Conservation (phyloP, 106 monocot species). For the Ottelia alismoides region DNA sequence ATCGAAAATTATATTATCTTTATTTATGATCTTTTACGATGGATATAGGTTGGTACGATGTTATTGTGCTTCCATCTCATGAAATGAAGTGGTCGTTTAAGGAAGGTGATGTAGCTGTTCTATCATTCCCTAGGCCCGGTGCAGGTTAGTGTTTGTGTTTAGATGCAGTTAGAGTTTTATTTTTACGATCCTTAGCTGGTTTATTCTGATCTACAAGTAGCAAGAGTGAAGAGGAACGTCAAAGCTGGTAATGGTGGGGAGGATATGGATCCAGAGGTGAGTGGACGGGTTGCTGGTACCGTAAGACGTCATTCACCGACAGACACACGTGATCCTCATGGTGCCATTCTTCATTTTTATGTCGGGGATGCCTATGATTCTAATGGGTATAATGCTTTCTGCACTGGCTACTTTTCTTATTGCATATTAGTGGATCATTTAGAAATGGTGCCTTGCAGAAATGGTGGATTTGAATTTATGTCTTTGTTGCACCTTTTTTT, state of each 20-base stretch:
- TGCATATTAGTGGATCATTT: too few relatives aligned
- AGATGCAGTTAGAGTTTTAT: too few relatives aligned
- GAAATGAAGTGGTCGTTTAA: slow-evolving; percentile 90
- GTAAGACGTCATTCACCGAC: slow-evolving; percentile 66
- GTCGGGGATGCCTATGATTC: slow-evolving; percentile 68
- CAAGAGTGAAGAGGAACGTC: slow-evolving; percentile 37
- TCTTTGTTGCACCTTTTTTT: too few relatives aligned
- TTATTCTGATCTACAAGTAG: too few relatives aligned
- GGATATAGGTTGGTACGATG: slow-evolving; percentile 88
- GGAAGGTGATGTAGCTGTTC: slow-evolving; percentile 83
- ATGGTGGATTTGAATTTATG: too few relatives aligned
- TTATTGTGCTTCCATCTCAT: slow-evolving; percentile 46
- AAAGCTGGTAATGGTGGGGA: slow-evolving; percentile 26
- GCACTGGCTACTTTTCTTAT: too few relatives aligned
- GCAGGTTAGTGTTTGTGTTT: too few relatives aligned
- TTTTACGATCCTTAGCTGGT: too few relatives aligned
- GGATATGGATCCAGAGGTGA: slow-evolving; percentile 35
- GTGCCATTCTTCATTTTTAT: slow-evolving; percentile 88
- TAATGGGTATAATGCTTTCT: too few relatives aligned
- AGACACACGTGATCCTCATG: slow-evolving; percentile 75
- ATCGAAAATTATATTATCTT: too few relatives aligned
- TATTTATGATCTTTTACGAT: neutral
- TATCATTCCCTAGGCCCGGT: slow-evolving; percentile 55
- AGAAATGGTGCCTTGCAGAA: too few relatives aligned
- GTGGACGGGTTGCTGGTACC: slow-evolving; percentile 65